Percentiles rank a stretch among this genome's conserved stretches.
Evolutionary conservation across 1,284 basidiomycete genomes (phyloP).

Genomic region (Hemileia vastatrix): DNA sequence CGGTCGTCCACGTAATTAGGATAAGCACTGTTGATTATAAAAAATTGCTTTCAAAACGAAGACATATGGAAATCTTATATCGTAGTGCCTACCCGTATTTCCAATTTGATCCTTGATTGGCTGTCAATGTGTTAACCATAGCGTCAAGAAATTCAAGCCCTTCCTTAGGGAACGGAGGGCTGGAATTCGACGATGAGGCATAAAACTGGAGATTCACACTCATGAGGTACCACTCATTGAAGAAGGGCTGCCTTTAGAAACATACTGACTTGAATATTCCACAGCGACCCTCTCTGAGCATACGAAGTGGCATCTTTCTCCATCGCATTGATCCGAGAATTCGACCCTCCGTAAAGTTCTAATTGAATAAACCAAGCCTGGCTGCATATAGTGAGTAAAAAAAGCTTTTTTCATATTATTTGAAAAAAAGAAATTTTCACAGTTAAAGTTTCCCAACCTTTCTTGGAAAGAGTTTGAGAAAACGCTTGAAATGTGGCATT

Average conservation of each 20-base stretch:
- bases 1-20: constrained; percentile 16
- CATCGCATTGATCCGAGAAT: constrained; percentile 2
- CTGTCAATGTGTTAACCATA: constrained; percentile 9
- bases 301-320: constrained; percentile 6
- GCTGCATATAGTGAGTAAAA: too few species aligned
- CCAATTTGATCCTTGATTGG: constrained; percentile 11
- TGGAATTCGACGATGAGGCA: background rate
- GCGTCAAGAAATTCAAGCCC: background rate
- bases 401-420: too few species aligned
- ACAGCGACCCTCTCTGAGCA: constrained; percentile 5
- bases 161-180: background rate
- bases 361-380: constrained; percentile 22
- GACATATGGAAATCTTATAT: too few species aligned
- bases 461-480: constrained; percentile 28
- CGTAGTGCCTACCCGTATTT: constrained; percentile 6
- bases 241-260: too few species aligned
- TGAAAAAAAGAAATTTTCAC: too few species aligned
- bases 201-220: background rate
- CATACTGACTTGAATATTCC: constrained; percentile 12
- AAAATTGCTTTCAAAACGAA: too few species aligned
- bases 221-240: too few species aligned
- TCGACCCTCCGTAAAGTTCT: constrained; percentile 14
- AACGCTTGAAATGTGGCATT: constrained; percentile 24
- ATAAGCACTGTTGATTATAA: constrained; percentile 5
- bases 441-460: constrained; percentile 23